Evolutionary conservation across 768 basidiomycete species (phyloP).

Genomic region (Rhodotorula graminis): DNA sequence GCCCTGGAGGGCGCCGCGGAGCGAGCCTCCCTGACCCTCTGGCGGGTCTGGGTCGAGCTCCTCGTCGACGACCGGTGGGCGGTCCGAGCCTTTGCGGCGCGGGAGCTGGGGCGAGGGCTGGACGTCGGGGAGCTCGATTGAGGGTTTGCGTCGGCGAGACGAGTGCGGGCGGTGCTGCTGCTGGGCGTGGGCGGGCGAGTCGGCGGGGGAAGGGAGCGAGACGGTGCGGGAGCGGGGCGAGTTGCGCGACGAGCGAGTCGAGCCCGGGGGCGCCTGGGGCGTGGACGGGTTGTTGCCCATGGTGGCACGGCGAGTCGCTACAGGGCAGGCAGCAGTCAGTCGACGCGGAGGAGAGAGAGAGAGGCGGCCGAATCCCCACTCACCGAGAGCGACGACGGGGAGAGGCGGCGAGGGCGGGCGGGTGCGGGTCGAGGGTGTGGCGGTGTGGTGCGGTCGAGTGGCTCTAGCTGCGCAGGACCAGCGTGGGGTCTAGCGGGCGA

Average conservation of each 20-base stretch:
- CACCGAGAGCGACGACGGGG: too few species aligned
- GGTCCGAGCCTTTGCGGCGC: conserved; percentile 7
- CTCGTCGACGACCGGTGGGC: conserved; percentile 24
- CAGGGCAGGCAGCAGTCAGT: background rate
- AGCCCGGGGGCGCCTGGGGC: background rate
- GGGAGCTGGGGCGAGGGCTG: background rate
- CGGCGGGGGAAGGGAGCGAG: background rate
- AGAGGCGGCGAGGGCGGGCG: too few species aligned
- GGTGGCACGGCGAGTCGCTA: too few species aligned
- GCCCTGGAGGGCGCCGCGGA: conserved; percentile 38
- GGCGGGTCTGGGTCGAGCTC: conserved; percentile 11
- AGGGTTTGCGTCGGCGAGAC: background rate
- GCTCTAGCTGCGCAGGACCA: too few species aligned
- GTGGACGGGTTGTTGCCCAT: conserved; percentile 27
- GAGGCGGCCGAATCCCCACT: too few species aligned
- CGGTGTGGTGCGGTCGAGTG: too few species aligned
- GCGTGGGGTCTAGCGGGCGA: too few species aligned
- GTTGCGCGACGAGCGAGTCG: background rate
- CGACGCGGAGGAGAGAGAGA: background rate
- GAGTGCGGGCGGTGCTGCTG: background rate
- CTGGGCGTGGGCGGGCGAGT: background rate
- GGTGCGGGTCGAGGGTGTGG: too few species aligned
- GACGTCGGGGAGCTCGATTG: background rate
- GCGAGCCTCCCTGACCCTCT: conserved; percentile 13
- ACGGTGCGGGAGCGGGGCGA: conserved; percentile 6